These are phyloP conservation scores for Leccinum ponderosum DNA, from an alignment of 1,284 basidiomycete species.

Conservation along the genomic window DNA sequence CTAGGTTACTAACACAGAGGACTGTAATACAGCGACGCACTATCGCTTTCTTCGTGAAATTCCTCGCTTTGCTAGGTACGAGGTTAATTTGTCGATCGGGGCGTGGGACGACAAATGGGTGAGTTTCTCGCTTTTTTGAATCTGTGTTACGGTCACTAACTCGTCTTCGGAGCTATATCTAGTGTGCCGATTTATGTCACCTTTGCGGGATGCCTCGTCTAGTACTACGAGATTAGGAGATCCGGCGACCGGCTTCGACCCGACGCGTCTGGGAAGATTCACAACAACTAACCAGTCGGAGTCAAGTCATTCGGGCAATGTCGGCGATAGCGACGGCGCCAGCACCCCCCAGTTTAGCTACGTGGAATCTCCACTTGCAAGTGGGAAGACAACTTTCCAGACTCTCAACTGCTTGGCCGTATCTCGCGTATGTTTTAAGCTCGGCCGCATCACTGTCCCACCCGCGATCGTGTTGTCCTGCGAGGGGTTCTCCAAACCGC, in stretches of 20 bases:
- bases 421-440: constrained; percentile 72
- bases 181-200: constrained; percentile 27
- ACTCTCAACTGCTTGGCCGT: constrained; percentile 52
- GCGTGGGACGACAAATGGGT: constrained; percentile 89
- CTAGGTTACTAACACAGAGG: background rate
- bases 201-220: too few relatives aligned
- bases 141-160: background rate
- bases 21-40: constrained; percentile 53
- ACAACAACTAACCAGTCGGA: background rate
- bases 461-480: constrained; percentile 56
- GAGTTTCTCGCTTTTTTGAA: constrained; percentile 17
- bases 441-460: constrained; percentile 75
- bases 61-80: constrained; percentile 67
- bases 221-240: too few relatives aligned
- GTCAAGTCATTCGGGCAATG: background rate
- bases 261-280: background rate
- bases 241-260: too few relatives aligned
- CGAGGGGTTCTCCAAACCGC: constrained; percentile 49
- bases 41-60: constrained; percentile 78
- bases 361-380: constrained; percentile 29
- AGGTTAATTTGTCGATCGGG: constrained; percentile 63
- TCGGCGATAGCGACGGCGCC: background rate
- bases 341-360: constrained; percentile 26
- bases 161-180: constrained; percentile 11
- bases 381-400: constrained; percentile 54